A percentile compares a stretch with the other conserved stretches of the same genome.
phyloP scores from a whole-genome alignment of 768 basidiomycete species.

The Phaffia australis region DNA sequence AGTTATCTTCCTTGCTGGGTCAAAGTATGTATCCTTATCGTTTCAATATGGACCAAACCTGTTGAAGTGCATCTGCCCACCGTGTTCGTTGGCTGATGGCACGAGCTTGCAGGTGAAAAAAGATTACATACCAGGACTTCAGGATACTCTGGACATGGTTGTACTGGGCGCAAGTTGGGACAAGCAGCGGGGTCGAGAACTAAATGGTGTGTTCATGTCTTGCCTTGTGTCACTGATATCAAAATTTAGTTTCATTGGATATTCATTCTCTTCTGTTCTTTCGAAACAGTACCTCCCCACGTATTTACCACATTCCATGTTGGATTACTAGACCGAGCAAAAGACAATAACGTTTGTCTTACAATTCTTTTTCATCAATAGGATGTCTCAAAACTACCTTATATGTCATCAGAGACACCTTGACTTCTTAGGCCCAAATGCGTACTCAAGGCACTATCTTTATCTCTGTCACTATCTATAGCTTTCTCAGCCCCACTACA shows the following conservation, averaged over 20 bases:
- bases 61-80: background rate
- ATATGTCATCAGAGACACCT: background rate
- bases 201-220: slow-evolving; percentile 49
- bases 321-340: slow-evolving; percentile 41
- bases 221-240: slow-evolving; percentile 1
- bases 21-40: slow-evolving; percentile 37
- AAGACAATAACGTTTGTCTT: too few relatives aligned
- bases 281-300: slow-evolving; percentile 51
- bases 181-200: slow-evolving; percentile 59
- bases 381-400: background rate
- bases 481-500: slow-evolving; percentile 50
- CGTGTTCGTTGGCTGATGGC: background rate
- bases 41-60: background rate
- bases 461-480: background rate
- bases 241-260: background rate
- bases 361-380: background rate
- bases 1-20: slow-evolving; percentile 62
- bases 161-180: slow-evolving; percentile 72
- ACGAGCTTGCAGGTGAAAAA: slow-evolving; percentile 50
- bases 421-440: background rate
- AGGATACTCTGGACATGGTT: slow-evolving; percentile 69
- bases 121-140: slow-evolving; percentile 77
- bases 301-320: slow-evolving; percentile 72
- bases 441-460: background rate
- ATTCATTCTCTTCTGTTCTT: background rate